Conservation (phyloP, 2,329 filamentous ascomycete species). For the Coccinonectria pachysandricola region DNA sequence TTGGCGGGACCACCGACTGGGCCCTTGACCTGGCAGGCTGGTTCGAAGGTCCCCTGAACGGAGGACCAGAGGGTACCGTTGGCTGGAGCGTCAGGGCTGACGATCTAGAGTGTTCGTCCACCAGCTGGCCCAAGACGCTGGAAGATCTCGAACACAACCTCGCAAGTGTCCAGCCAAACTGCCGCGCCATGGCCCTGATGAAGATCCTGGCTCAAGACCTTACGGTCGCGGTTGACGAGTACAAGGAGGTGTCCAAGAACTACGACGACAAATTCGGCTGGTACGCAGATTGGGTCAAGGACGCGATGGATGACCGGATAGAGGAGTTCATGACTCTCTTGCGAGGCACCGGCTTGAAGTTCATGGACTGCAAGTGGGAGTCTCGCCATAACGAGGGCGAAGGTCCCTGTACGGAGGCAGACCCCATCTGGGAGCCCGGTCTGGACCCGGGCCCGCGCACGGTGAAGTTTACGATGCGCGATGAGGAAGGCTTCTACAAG, state of each 20-base stretch:
- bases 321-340: not conserved
- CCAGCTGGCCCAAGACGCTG: no score
- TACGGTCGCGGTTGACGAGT: not conserved
- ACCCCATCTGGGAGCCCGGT: not conserved
- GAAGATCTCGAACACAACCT: not conserved
- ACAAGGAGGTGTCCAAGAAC: not conserved
- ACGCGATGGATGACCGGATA: not conserved
- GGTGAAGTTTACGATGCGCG: not conserved
- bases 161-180: not conserved
- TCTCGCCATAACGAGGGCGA: not conserved
- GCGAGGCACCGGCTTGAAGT: not conserved
- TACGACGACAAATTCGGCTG: not conserved
- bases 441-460: not conserved
- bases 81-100: not conserved
- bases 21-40: slow-evolving; percentile 20
- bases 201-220: not conserved
- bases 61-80: not conserved
- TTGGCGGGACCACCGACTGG: slow-evolving; percentile 22
- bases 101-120: no score
- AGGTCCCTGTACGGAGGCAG: not conserved
- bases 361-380: not conserved
- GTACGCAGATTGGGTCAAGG: not conserved
- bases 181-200: not conserved
- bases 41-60: slow-evolving; percentile 3
- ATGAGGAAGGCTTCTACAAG: not conserved